Evolutionary conservation across 352 stramenopile genomes (phyloP), one percentile per base, ranked within the genome.

Genomic region (Globisporangium polare): DNA sequence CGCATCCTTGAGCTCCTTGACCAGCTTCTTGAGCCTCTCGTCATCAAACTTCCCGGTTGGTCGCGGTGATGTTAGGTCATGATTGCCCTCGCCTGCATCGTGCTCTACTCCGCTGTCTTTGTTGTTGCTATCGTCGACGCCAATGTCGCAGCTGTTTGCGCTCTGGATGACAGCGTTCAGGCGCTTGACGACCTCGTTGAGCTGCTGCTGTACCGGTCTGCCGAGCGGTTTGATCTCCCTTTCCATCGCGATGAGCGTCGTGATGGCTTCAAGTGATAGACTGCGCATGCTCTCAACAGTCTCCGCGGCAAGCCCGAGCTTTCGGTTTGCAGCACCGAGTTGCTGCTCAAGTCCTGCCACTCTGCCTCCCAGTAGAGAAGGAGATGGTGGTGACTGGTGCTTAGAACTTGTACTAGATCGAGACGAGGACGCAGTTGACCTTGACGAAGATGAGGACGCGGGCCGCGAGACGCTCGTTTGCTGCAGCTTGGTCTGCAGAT

Each of bases 171-270:
- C 72, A 18, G 74, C 70, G 37, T 94, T 94, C 13, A 94, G 61
- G 9, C 80, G 58, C 65, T 91, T 92, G 37, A 94, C 83, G 29
- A 92, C 78, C 60, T 92, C 85, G 53, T 91, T 92, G 24, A 94
- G 67, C n/a, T 82, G 69, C 35, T 91, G 80, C 64, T 94, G 85
- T 4, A 90, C 80, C 7, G 80, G 74, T 3, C 85, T 58, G 0
- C 85, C 85, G 4, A 94, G 71, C 2, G 83, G 62, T 33, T 84
- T 92, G 53, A 94, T 77, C 46, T 94, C 83, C 6, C 83, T 69
- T 52, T 92, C 85, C 77, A 94, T 83, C 5, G 79, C 79, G 17
- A 94, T 80, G 18, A 94, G 63, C 22, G 80, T 53, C 9, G 81
- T 90, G 26, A 88, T 83, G 5, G 80, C 83, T 37, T 94, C 83